phyloP scores from a whole-genome alignment of 164 flowering plant genomes.

The Aristolochia californica region DNA sequence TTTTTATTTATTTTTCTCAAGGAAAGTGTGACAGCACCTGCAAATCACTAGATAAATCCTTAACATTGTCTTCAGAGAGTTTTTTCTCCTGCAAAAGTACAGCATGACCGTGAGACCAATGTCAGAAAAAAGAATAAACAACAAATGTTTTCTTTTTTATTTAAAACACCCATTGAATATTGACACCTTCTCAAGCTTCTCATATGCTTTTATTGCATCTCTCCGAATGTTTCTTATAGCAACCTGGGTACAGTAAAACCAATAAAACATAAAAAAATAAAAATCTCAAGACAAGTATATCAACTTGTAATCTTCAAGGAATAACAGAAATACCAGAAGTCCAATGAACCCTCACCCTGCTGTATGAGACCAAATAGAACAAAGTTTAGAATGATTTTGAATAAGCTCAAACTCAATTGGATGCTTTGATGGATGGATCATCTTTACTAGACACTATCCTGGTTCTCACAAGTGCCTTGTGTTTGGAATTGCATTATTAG shows the following conservation, averaged over 20 bases:
- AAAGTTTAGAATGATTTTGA: too few relatives aligned
- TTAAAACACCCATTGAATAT: neutral
- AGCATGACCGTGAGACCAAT: neutral
- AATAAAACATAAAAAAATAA: neutral
- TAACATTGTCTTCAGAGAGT: slow-evolving; percentile 91
- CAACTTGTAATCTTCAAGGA: neutral
- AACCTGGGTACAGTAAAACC: slow-evolving; percentile 34
- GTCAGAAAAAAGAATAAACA: neutral
- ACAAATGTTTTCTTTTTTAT: neutral
- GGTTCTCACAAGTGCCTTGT: too few relatives aligned
- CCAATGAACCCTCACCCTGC: neutral
- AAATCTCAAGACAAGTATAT: neutral
- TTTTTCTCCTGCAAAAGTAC: slow-evolving; percentile 71
- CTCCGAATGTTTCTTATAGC: slow-evolving; percentile 91
- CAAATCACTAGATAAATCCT: slow-evolving; percentile 80
- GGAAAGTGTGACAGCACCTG: slow-evolving; percentile 38
- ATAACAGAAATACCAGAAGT: neutral
- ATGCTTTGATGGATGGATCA: too few relatives aligned
- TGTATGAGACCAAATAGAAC: too few relatives aligned
- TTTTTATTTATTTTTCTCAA: too few relatives aligned
- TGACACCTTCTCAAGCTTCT: slow-evolving; percentile 85
- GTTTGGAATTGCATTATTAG: too few relatives aligned
- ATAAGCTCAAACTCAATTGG: too few relatives aligned
- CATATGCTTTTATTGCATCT: slow-evolving; percentile 87
- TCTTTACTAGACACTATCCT: too few relatives aligned